Evolutionary conservation across 768 basidiomycete genomes (phyloP).

Genomic region (Tricholomella constricta): DNA sequence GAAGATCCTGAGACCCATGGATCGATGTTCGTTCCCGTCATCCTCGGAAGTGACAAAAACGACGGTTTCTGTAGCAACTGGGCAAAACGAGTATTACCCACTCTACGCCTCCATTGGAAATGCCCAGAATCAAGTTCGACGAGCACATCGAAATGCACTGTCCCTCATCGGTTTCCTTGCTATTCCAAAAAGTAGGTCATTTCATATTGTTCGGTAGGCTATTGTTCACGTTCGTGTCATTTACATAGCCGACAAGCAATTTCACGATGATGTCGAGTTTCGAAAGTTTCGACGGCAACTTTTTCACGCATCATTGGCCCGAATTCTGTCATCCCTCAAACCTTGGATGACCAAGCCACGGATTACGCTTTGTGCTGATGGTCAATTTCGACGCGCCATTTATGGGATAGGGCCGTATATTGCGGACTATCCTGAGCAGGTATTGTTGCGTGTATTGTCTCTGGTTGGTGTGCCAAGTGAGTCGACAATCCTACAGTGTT

Average conservation of each 20-base stretch:
- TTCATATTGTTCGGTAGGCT: too few species aligned
- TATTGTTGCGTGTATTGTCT: too few species aligned
- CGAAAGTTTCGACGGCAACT: too few species aligned
- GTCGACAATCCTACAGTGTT: too few species aligned
- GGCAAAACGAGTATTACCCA: conserved; percentile 37
- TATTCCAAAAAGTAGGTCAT: conserved; percentile 4
- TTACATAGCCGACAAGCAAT: not conserved
- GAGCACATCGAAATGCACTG: too few species aligned
- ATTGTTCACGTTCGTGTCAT: too few species aligned
- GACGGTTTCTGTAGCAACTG: conserved; percentile 35
- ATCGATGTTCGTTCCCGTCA: too few species aligned
- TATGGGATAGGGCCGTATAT: conserved; percentile 27
- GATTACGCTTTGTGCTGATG: conserved; percentile 24
- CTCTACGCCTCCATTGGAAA: conserved; percentile 30
- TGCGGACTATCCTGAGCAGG: too few species aligned
- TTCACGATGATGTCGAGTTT: conserved; percentile 5
- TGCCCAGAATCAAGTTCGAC: too few species aligned
- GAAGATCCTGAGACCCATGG: too few species aligned
- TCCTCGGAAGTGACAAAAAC: conserved; percentile 41
- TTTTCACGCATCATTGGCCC: too few species aligned
- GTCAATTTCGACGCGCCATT: conserved; percentile 21
- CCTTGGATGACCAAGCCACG: conserved; percentile 26
- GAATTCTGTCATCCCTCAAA: conserved; percentile 17
- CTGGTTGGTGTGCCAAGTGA: too few species aligned
- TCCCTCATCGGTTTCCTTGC: conserved; percentile 12